phyloP scores from a whole-genome alignment of 2,329 filamentous ascomycete genomes.

The Stachybotrys chartarum region DNA sequence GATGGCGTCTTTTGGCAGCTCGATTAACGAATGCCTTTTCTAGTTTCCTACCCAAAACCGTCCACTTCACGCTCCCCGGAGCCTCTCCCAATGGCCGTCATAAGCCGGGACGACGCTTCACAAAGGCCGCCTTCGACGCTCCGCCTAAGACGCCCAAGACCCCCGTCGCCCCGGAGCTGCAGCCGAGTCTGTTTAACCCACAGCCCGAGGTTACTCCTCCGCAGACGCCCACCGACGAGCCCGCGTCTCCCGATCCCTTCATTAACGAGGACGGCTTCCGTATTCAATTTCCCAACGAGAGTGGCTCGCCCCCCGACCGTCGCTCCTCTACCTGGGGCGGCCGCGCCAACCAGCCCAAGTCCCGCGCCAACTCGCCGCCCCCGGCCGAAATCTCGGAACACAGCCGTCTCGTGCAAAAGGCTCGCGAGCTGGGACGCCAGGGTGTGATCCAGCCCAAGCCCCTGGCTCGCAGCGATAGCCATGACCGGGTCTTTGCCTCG shows the following conservation, averaged over 20 bases:
- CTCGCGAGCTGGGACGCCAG: slow-evolving; percentile 48
- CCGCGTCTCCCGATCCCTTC: slow-evolving; percentile 40
- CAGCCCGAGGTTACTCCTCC: slow-evolving; percentile 45
- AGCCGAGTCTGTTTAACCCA: slow-evolving; percentile 47
- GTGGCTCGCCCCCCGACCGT: slow-evolving; percentile 63
- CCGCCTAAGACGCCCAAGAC: slow-evolving; percentile 13
- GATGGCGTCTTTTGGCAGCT: too few relatives aligned
- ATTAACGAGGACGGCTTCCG: slow-evolving; percentile 50
- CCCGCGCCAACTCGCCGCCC: slow-evolving; percentile 65
- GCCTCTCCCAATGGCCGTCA: slow-evolving; percentile 32
- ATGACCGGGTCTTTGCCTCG: slow-evolving; percentile 65
- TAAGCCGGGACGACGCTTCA: slow-evolving; percentile 20
- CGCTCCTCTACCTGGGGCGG: slow-evolving; percentile 72
- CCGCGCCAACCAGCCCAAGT: slow-evolving; percentile 70
- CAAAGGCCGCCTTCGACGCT: slow-evolving; percentile 15
- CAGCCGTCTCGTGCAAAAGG: slow-evolving; percentile 48
- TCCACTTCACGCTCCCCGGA: slow-evolving; percentile 71
- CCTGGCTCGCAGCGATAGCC: slow-evolving; percentile 50
- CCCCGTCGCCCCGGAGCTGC: slow-evolving; percentile 24
- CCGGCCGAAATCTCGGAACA: slow-evolving; percentile 71
- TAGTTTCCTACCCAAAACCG: slow-evolving; percentile 87
- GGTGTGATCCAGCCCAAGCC: slow-evolving; percentile 49
- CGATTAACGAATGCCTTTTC: too few relatives aligned
- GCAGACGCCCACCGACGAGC: slow-evolving; percentile 43
- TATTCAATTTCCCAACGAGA: slow-evolving; percentile 45